Evolutionary conservation across 2,329 filamentous ascomycete species (phyloP).

Genomic region (Diaporthe nobilis): DNA sequence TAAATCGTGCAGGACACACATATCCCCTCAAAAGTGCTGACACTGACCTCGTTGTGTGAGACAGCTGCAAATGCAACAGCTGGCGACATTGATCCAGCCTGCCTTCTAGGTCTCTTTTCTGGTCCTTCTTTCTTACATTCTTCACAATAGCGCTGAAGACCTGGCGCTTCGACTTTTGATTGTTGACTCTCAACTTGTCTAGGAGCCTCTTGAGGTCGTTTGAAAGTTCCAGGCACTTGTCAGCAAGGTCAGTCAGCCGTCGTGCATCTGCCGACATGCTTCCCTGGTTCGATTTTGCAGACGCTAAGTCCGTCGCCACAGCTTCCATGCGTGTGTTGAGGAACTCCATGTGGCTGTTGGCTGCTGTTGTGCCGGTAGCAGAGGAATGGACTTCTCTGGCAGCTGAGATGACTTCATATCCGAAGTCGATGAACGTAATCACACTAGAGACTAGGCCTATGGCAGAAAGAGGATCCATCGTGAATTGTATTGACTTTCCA

Average conservation of each 20-base stretch:
- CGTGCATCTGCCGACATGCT: not conserved
- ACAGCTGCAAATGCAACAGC: constrained; percentile 22
- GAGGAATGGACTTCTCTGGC: constrained; percentile 14
- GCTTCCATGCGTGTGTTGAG: constrained; percentile 18
- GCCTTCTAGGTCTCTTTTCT: constrained; percentile 1
- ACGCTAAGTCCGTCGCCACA: not conserved
- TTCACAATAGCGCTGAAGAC: not conserved
- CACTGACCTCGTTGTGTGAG: constrained; percentile 19
- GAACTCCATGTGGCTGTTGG: constrained; percentile 12
- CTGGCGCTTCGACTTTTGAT: constrained; percentile 53
- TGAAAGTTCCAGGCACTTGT: constrained; percentile 20
- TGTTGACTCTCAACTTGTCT: constrained; percentile 59
- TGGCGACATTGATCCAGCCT: constrained; percentile 29
- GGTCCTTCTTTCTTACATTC: not conserved
- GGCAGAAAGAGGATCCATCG: constrained; percentile 35
- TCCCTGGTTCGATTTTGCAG: not conserved
- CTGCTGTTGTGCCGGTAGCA: not conserved
- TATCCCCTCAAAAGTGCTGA: too few species aligned
- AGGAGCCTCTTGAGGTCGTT: constrained; percentile 4
- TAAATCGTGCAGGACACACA: not conserved
- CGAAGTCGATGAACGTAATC: constrained; percentile 35
- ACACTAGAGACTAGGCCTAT: constrained; percentile 21
- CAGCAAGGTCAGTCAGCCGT: not conserved
- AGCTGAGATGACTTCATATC: constrained; percentile 12
- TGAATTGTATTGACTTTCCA: not conserved